These are phyloP conservation scores for Cryphonectria parasitica DNA, from an alignment of 2,329 filamentous ascomycete genomes.

Conservation along the genomic window DNA sequence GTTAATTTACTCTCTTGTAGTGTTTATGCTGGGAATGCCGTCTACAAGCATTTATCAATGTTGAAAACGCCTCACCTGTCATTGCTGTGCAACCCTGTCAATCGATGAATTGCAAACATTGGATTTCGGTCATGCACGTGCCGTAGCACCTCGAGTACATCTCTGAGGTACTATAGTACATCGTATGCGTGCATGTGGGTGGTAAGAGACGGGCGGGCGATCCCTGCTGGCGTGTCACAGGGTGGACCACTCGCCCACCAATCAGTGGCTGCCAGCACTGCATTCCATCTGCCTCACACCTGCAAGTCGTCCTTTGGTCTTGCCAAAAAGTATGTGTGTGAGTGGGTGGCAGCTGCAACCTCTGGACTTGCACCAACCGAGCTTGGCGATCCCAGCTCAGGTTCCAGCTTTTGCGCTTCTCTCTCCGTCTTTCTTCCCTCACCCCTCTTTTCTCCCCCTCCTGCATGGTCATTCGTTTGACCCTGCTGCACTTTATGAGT, in stretches of 20 bases:
- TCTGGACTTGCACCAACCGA: constrained; percentile 12
- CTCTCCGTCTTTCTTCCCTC: constrained; percentile 1
- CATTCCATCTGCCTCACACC: background rate
- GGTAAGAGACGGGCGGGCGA: constrained; percentile 1
- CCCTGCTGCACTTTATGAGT: background rate
- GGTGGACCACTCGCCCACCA: constrained; percentile 12
- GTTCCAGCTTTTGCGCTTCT: constrained; percentile 16
- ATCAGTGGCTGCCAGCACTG: constrained; percentile 20
- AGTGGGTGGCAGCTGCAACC: constrained; percentile 5
- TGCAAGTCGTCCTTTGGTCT: background rate
- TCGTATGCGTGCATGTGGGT: background rate
- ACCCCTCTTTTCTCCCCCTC: background rate
- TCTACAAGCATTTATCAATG: too few species aligned
- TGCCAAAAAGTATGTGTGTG: background rate
- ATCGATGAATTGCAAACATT: background rate
- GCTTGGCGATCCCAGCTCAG: constrained; percentile 15
- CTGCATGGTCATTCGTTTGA: background rate
- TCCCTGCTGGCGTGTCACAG: constrained; percentile 17
- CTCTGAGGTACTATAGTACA: background rate
- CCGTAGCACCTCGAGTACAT: background rate
- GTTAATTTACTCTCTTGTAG: background rate
- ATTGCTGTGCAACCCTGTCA: background rate
- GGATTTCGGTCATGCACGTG: background rate
- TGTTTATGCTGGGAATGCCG: background rate
- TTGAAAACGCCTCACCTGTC: too few species aligned